Evolutionary conservation across 1,139 yeast species (phyloP).

Genomic region (Geotrichum siamense): DNA sequence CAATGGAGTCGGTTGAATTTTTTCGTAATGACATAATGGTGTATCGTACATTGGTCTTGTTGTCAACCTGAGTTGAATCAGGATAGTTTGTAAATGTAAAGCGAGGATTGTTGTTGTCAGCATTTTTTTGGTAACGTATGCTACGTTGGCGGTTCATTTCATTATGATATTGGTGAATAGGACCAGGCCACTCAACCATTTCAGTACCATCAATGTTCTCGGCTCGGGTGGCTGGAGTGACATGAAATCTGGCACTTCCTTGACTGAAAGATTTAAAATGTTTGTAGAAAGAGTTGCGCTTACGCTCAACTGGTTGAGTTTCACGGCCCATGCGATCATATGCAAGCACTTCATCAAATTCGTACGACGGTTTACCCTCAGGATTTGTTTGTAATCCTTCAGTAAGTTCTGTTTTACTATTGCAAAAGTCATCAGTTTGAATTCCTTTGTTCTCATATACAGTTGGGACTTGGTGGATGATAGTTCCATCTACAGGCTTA

Average conservation of each 20-base stretch:
- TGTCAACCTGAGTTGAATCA: constrained; percentile 7
- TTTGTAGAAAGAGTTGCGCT: constrained; percentile 9
- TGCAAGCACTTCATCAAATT: background rate
- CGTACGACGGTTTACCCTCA: background rate
- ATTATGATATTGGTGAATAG: constrained; percentile 5
- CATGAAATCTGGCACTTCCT: constrained; percentile 10
- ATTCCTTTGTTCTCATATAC: constrained; percentile 10
- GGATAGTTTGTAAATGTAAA: background rate
- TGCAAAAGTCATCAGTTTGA: background rate
- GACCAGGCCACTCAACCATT: constrained; percentile 17
- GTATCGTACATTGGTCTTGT: constrained; percentile 1
- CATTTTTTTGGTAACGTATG: constrained; percentile 4
- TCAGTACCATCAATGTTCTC: constrained; percentile 17
- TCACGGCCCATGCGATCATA: constrained; percentile 1
- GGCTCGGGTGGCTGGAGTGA: constrained; percentile 11
- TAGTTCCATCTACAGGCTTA: background rate
- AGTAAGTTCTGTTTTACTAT: background rate
- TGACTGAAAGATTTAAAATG: constrained; percentile 17
- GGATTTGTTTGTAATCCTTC: background rate
- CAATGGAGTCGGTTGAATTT: constrained; percentile 4
- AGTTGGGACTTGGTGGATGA: background rate
- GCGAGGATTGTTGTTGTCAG: background rate
- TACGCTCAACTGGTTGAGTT: constrained; percentile 10
- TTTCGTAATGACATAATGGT: constrained; percentile 3
- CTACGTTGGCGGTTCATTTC: constrained; percentile 3